Percentiles rank a stretch among this genome's conserved stretches.
Evolutionary conservation across 2,329 filamentous ascomycete species (phyloP).

Genomic region (Celoporthe dispersa): DNA sequence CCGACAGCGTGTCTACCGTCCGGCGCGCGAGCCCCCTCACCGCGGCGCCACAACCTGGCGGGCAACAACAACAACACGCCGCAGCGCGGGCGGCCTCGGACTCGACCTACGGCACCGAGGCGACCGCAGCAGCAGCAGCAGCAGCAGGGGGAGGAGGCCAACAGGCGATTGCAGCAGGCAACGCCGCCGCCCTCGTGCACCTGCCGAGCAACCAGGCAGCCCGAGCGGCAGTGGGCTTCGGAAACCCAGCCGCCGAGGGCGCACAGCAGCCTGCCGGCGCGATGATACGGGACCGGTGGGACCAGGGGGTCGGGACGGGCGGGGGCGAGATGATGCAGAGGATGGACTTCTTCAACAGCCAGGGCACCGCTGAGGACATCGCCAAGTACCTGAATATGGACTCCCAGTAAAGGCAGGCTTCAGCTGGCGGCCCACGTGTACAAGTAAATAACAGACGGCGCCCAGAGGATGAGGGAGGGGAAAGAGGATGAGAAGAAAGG

Average conservation of each 20-base stretch:
- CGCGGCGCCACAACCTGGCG: neutral
- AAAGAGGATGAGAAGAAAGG: neutral
- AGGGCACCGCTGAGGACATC: slow-evolving; percentile 18
- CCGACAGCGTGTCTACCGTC: slow-evolving; percentile 19
- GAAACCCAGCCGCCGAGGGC: slow-evolving; percentile 4
- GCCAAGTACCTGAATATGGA: slow-evolving; percentile 26
- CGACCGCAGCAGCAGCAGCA: neutral
- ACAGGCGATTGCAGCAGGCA: neutral
- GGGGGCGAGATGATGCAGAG: slow-evolving; percentile 16
- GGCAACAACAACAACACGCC: neutral
- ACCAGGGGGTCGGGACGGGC: slow-evolving; percentile 15
- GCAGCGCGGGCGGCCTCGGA: neutral
- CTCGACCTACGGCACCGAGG: slow-evolving; percentile 19
- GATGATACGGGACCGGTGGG: slow-evolving; percentile 17
- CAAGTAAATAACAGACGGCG: neutral
- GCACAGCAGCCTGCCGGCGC: slow-evolving; percentile 17
- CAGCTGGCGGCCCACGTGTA: neutral
- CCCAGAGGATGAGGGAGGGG: neutral
- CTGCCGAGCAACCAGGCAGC: slow-evolving; percentile 12
- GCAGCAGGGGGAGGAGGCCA: neutral
- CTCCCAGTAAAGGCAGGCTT: slow-evolving; percentile 11
- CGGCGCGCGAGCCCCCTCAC: slow-evolving; percentile 15
- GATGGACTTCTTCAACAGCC: slow-evolving; percentile 20
- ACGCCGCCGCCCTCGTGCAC: slow-evolving; percentile 5
- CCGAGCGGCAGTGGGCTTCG: neutral